A percentile compares a stretch with the other conserved stretches of the same genome.
These are phyloP conservation scores for Casuarina equisetifolia DNA, from an alignment of 306 rosid genomes.

Conservation along the genomic window DNA sequence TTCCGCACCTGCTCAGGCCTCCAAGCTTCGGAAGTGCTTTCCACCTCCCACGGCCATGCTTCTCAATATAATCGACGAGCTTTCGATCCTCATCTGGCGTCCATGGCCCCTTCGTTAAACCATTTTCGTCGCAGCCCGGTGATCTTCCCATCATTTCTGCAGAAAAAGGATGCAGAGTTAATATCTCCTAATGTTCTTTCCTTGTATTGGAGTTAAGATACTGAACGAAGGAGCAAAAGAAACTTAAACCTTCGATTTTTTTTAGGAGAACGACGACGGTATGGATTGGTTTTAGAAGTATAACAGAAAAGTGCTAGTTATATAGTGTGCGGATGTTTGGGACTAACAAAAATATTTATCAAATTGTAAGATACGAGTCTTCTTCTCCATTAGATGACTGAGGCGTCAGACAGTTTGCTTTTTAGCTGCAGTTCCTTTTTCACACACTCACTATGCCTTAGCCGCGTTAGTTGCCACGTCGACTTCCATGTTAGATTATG, in stretches of 20 bases:
- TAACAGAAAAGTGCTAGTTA: not conserved
- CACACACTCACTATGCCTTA: not conserved
- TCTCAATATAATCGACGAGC: constrained; percentile 48
- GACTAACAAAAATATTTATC: not conserved
- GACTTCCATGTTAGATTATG: no score
- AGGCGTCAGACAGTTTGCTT: no score
- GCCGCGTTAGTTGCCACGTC: no score
- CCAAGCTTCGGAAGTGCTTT: constrained; percentile 72
- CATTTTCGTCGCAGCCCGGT: constrained; percentile 23
- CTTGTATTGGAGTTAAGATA: not conserved
- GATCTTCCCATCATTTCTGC: constrained; percentile 35
- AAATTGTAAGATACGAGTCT: not conserved
- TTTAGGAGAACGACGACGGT: no score
- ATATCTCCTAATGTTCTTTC: not conserved
- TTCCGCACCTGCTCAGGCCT: constrained; percentile 80
- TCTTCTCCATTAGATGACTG: not conserved
- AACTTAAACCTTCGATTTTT: not conserved
- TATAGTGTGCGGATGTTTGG: not conserved
- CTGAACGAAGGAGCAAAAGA: not conserved
- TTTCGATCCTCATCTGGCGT: constrained; percentile 43
- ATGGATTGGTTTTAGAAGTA: not conserved
- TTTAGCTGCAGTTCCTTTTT: not conserved
- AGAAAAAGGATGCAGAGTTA: not conserved
- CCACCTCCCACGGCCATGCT: constrained; percentile 81
- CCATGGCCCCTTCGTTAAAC: constrained; percentile 52